Evolutionary conservation across 805 yeast species (phyloP), one percentile per base, ranked within the genome.

Genomic region (Ogataea wickerhamii): DNA sequence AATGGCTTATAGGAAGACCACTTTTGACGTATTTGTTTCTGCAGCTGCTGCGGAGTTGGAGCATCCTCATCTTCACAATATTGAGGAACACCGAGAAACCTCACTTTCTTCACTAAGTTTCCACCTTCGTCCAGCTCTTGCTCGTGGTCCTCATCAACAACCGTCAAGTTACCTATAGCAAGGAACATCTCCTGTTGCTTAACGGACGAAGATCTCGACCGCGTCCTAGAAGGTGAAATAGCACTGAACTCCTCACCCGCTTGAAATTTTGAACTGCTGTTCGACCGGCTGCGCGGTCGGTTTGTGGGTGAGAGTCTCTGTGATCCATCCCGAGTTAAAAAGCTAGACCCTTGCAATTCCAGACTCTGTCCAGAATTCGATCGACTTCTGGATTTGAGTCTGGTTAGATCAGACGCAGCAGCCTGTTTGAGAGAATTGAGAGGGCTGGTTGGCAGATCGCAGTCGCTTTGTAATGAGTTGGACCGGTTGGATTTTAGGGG

Each of bases 51-150:
- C 4, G 66, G 61, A 3, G 76, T 63, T 1, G 80, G 80, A 0
- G 74, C 76, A 55, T 76, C 82, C 51, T 76, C 82, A 5, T 68
- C 74, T 23, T 68, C 75, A 2, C 68, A 51, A 39, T 73, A 76
- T 35, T 66, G 72, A 1, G 74, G 66, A 4, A 76, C 80, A 0
- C 80, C 80, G 4, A 60, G 59, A 44, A 76, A 76, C 22, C 81
- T 52, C 8, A 76, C 80, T 44, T 62, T 72, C 44, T 73, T 74
- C 2, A 56, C 24, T 8, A 48, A 3, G 16, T 43, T 45, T 4
- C 59, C 62, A 20, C 41, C 38, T 16, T 39, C 47, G 21, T 40
- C 41, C 3, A 33, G 25, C 18, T 23, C 28, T 7, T 44, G 41
- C 6, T 43, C 48, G 26, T 40, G 51, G 12, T 43, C 34, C 12